Evolutionary conservation across 2,329 filamentous ascomycete species (phyloP), one percentile per base, ranked within the genome.

Genomic region (Hypoxylon sp.): DNA sequence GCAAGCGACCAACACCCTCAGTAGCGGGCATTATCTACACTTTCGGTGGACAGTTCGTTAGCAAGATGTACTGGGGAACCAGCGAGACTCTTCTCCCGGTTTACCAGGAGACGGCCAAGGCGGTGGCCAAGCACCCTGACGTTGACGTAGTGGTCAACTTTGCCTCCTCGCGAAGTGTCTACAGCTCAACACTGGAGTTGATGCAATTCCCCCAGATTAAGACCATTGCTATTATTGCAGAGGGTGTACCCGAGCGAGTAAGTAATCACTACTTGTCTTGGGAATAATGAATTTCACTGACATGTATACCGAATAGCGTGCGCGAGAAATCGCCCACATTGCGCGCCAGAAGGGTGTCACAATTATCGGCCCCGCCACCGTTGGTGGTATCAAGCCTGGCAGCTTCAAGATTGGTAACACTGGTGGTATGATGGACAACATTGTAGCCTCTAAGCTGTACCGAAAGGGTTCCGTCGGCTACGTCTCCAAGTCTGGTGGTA

Each of bases 41-140:
- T 67, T 99, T 99, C 72, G 94, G 94, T 74, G 94, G 94, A 65
- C 94, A 99, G 79, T 99, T 99, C 86, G 94, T 99, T 73, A 97
- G 91, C 87, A 99, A 99, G 88, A 97, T 99, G 94, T 99, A 99
- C 89, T 99, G 94, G 94, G 94, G 94, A 71, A 99, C 94, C 71
- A 97, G 91, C 80, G 94, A 99, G 83, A 99, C 94, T 59, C 87
- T 99, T 63, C 86, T 99, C 67, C 94, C 94, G 60, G 94, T 99
- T 73, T 99, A 99, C 85, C 93, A 99, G 80, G 84, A 90, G 70
- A 89, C 92, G 38, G 80, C 85, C 66, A 96, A 97, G 83, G 94
- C 94, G 67, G 87, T 97, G 72, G 84, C 85, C 75, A 99, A 99
- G 87, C 94, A 99, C 84, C 86, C 83, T 59, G 94, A 99, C 65